Evolutionary conservation across 768 basidiomycete species (phyloP).

Genomic region (Boletus rufocinnamomeus): DNA sequence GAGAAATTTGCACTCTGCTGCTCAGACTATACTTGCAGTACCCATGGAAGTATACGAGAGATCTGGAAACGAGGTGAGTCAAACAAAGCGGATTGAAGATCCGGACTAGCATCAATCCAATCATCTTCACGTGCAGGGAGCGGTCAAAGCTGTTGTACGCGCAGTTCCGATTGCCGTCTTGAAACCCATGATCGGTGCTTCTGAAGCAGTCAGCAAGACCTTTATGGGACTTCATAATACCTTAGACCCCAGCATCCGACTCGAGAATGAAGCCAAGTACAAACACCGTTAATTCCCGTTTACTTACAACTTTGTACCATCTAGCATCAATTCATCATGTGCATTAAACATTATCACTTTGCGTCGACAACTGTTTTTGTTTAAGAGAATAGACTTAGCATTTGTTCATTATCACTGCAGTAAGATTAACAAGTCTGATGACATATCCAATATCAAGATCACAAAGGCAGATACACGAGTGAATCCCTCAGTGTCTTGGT

Average conservation of each 20-base stretch:
- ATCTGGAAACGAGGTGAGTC: conserved; percentile 82
- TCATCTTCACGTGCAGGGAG: conserved; percentile 55
- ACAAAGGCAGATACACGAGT: not conserved
- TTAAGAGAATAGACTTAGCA: not conserved
- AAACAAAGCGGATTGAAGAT: not conserved
- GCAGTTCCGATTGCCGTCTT: conserved; percentile 97
- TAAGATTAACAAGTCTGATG: not conserved
- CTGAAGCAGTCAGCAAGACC: conserved; percentile 95
- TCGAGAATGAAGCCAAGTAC: conserved; percentile 92
- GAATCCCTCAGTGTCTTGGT: conserved; percentile 23
- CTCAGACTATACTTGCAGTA: conserved; percentile 96
- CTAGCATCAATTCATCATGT: conserved; percentile 19
- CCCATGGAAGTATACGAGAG: conserved; percentile 99
- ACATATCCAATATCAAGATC: not conserved
- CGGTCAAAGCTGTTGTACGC: conserved; percentile 90
- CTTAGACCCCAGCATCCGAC: conserved; percentile 79
- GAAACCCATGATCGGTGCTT: conserved; percentile 97
- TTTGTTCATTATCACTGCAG: not conserved
- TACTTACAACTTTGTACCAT: conserved; percentile 24
- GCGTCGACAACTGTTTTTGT: not conserved
- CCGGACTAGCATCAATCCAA: not conserved
- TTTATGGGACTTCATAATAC: conserved; percentile 91
- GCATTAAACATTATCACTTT: conserved; percentile 7
- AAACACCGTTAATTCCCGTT: conserved; percentile 63
- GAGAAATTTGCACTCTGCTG: conserved; percentile 87